A percentile compares a stretch with the other conserved stretches of the same genome.
phyloP scores from a whole-genome alignment of 495 filamentous ascomycete species.

The Neurospora discreta region DNA sequence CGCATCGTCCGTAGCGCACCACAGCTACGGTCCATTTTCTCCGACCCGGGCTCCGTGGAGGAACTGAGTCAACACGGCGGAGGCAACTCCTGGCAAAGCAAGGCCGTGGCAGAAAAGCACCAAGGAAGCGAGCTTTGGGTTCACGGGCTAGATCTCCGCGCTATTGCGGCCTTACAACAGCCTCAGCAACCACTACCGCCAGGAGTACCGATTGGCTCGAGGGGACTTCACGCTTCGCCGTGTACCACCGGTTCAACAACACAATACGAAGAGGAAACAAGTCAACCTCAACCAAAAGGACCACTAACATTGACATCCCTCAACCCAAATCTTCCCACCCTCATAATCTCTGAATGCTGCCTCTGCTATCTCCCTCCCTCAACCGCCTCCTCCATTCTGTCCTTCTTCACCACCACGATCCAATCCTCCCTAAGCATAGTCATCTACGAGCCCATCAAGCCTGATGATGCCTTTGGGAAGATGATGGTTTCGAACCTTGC shows the following conservation, averaged over 20 bases:
- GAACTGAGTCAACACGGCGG: background rate
- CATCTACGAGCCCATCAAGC: slow-evolving; percentile 82
- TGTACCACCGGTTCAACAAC: background rate
- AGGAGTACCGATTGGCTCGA: background rate
- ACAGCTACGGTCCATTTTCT: slow-evolving; percentile 19
- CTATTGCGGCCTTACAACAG: slow-evolving; percentile 28
- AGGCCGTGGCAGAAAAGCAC: background rate
- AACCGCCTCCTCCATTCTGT: slow-evolving; percentile 51
- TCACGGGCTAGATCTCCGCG: slow-evolving; percentile 74
- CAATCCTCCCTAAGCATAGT: slow-evolving; percentile 48
- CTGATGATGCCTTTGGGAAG: slow-evolving; percentile 72
- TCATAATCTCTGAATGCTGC: slow-evolving; percentile 89
- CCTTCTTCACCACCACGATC: slow-evolving; percentile 50
- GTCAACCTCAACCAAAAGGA: background rate
- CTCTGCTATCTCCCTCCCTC: slow-evolving; percentile 68
- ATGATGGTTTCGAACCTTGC: slow-evolving; percentile 90
- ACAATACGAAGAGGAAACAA: background rate
- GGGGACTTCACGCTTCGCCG: background rate
- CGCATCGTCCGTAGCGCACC: slow-evolving; percentile 21
- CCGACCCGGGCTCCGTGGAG: slow-evolving; percentile 4
- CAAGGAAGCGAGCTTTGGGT: slow-evolving; percentile 46
- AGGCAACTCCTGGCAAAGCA: slow-evolving; percentile 10
- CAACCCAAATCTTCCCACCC: slow-evolving; percentile 50
- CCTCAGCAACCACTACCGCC: background rate
- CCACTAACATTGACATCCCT: slow-evolving; percentile 19